Conservation (phyloP, 2,329 filamentous ascomycete genomes). For the Aspergillus ruber region DNA sequence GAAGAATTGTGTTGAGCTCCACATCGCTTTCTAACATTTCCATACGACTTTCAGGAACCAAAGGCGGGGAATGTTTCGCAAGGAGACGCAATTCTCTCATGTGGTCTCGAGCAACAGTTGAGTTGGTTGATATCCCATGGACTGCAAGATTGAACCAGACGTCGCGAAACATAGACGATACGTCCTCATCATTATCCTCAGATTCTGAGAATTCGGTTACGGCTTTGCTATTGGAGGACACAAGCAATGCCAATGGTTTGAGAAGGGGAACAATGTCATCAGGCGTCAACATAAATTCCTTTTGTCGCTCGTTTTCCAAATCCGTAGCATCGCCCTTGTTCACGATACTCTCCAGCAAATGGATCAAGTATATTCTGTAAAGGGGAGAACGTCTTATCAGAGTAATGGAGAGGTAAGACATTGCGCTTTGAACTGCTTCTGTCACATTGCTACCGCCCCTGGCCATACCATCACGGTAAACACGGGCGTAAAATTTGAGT, state of each 20-base stretch:
- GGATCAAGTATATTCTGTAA: conserved; percentile 75
- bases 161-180: conserved; percentile 70
- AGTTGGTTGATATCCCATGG: conserved; percentile 76
- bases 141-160: conserved; percentile 98
- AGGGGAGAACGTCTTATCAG: conserved; percentile 60
- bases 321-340: conserved; percentile 83
- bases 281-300: conserved; percentile 74
- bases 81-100: conserved; percentile 72
- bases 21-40: conserved; percentile 94
- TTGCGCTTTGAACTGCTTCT: conserved; percentile 71
- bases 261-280: conserved; percentile 83
- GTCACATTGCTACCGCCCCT: conserved; percentile 62
- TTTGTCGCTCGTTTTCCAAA: conserved; percentile 63
- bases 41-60: conserved; percentile 81
- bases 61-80: conserved; percentile 76
- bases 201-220: conserved; percentile 21
- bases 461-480: conserved; percentile 66
- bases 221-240: conserved; percentile 47
- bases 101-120: conserved; percentile 66
- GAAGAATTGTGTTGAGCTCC: conserved; percentile 87
- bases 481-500: conserved; percentile 72
- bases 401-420: conserved; percentile 70
- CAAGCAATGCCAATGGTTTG: conserved; percentile 77
- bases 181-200: conserved; percentile 55
- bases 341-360: conserved; percentile 79